Percentiles rank a stretch among this genome's conserved stretches.
Conservation (phyloP, 2,329 filamentous ascomycete genomes). For the Colletotrichum tamarilloi region DNA sequence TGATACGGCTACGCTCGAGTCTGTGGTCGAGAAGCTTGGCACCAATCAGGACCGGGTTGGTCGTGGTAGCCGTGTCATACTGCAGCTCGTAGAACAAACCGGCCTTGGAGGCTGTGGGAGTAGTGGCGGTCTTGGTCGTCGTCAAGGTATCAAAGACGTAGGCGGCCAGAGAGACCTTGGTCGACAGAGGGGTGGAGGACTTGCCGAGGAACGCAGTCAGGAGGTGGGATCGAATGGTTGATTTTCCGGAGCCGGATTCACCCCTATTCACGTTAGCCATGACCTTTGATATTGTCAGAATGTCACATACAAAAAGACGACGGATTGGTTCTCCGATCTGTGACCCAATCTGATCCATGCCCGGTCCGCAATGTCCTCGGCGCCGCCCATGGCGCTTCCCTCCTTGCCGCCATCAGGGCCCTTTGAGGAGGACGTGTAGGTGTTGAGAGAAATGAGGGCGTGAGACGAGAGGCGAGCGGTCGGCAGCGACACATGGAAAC, state of each 20-base stretch:
- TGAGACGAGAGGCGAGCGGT: constrained; percentile 92
- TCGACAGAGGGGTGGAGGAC: constrained; percentile 91
- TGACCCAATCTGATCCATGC: constrained; percentile 88
- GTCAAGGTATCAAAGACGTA: constrained; percentile 97
- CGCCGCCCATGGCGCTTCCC: constrained; percentile 91
- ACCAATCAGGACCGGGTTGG: constrained; percentile 89
- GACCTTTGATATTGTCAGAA: neutral
- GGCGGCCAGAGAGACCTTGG: constrained; percentile 90
- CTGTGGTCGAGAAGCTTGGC: constrained; percentile 95
- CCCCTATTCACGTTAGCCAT: constrained; percentile 66
- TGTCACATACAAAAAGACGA: constrained; percentile 86
- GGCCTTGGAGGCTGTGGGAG: constrained; percentile 93
- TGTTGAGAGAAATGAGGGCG: constrained; percentile 92
- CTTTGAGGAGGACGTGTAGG: constrained; percentile 88
- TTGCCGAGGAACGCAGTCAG: constrained; percentile 87
- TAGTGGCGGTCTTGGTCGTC: constrained; percentile 96
- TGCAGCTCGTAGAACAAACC: constrained; percentile 96
- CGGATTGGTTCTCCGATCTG: constrained; percentile 91
- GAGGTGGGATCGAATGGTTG: constrained; percentile 90
- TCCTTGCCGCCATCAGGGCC: constrained; percentile 92
- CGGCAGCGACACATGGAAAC: constrained; percentile 91
- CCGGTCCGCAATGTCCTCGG: constrained; percentile 89
- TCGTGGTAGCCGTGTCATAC: constrained; percentile 89
- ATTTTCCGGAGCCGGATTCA: constrained; percentile 96
- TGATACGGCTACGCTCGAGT: constrained; percentile 89